Evolutionary conservation across 1,139 yeast species (phyloP).

Genomic region (Sugiyamaella grinbergsii): DNA sequence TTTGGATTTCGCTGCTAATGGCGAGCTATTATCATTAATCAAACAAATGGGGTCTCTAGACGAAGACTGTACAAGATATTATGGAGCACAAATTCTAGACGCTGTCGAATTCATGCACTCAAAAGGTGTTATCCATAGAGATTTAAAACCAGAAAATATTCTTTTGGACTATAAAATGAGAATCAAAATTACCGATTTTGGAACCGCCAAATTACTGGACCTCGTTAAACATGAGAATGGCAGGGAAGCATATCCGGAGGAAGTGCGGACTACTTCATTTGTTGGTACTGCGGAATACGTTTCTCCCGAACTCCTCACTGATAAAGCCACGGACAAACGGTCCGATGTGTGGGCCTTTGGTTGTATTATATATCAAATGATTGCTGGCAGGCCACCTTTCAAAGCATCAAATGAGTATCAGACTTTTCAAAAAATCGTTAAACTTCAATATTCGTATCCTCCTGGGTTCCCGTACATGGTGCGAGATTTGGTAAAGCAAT

Average conservation of each 20-base stretch:
- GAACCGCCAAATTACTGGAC: constrained; percentile 85
- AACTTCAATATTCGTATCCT: constrained; percentile 77
- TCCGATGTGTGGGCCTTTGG: constrained; percentile 98
- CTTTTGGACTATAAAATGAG: constrained; percentile 78
- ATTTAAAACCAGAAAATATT: constrained; percentile 88
- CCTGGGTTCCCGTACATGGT: constrained; percentile 76
- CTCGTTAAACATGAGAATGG: constrained; percentile 44
- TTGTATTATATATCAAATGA: constrained; percentile 88
- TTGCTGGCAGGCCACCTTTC: constrained; percentile 95
- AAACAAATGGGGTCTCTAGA: constrained; percentile 77
- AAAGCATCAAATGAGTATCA: constrained; percentile 93
- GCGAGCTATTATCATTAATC: constrained; percentile 80
- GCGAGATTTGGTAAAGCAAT: constrained; percentile 67
- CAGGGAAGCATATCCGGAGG: constrained; percentile 45
- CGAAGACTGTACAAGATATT: constrained; percentile 74
- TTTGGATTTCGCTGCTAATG: constrained; percentile 88
- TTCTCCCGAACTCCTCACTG: constrained; percentile 86
- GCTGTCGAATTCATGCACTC: constrained; percentile 82
- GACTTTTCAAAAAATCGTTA: constrained; percentile 90
- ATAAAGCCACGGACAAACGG: constrained; percentile 80
- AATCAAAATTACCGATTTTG: constrained; percentile 94
- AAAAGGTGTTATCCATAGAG: constrained; percentile 88
- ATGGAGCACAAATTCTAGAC: constrained; percentile 77
- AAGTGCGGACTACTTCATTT: constrained; percentile 76
- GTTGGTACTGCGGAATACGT: constrained; percentile 90